Base-by-base conservation (phyloP, 75 land plant genomes). In the Gnetum montanum region DNA sequence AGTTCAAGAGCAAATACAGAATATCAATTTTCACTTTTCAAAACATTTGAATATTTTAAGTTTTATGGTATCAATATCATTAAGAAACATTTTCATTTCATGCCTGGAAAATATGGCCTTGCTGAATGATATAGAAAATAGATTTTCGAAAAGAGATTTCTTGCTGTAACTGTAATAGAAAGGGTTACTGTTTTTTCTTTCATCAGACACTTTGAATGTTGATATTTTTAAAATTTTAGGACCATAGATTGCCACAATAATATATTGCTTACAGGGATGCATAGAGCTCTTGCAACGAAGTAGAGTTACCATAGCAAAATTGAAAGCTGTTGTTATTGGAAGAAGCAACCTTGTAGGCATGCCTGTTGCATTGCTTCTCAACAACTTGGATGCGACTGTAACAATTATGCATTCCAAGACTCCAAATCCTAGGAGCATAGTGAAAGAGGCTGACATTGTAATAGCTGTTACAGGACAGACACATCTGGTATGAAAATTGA, bases 401-500 rank as follows among this genome's bases (percentile, higher is more conserved):
- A 81, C 82, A 13, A 50, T 85, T 46, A 90, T 88, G 30, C 93
- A 88, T 52, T 85, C 93, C 26, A 79, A 59, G 40, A 77, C 93
- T 50, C 54, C 38, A 0, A 80, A 85, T 30, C 78, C 90, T 19
- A 74, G 85, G 62, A 77, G 31, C 20, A 66, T 78, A 8, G 71
- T 88, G 52, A 68, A 81, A 1, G 82, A 81, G 57, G 93, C 93
- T 12, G 93, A 88, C 47, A 88, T 88, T 36, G 55, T 88, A 36
- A 84, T 88, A 52, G 93, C 90, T 61, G 93, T 90, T 38, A 85
- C 93, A 12, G 93, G 93, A 46, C 93, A 81, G 58, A 69, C 93
- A 44, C 65, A 66, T 66, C 84, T 88, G 93, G 93, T 88, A 77
- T n/a, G n/a, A n/a, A n/a, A n/a, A n/a, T n/a, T n/a, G n/a, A n/a